A percentile compares a stretch with the other conserved stretches of the same genome.
These are phyloP conservation scores for Macadamia integrifolia DNA, from an alignment of 164 flowering plant species.

Conservation along the genomic window DNA sequence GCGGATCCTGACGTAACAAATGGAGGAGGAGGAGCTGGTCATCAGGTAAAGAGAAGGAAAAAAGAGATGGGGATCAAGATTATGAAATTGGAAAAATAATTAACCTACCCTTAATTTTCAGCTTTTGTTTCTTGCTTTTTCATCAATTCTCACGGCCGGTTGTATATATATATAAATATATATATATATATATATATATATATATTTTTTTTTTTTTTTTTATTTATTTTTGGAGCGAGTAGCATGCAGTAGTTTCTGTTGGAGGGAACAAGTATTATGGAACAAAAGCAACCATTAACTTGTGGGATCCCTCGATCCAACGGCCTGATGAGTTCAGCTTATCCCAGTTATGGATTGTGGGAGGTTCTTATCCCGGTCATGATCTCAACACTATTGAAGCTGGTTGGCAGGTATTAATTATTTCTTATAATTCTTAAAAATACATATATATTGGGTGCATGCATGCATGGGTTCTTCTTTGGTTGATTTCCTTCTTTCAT, in stretches of 20 bases:
- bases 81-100: neutral
- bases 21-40: slow-evolving; percentile 86
- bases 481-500: neutral
- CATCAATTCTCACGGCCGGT: neutral
- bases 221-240: slow-evolving; percentile 11
- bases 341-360: slow-evolving; percentile 92
- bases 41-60: slow-evolving; percentile 53
- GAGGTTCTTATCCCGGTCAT: slow-evolving; percentile 93
- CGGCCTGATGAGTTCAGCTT: slow-evolving; percentile 93
- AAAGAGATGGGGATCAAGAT: neutral
- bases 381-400: slow-evolving; percentile 99
- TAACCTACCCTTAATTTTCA: neutral
- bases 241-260: slow-evolving; percentile 97
- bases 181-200: no score
- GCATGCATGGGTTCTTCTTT: neutral
- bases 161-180: no score
- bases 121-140: slow-evolving; percentile 1
- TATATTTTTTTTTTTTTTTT: slow-evolving; percentile 3
- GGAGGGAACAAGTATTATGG: slow-evolving; percentile 92
- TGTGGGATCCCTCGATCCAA: slow-evolving; percentile 90
- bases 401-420: slow-evolving; percentile 95
- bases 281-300: slow-evolving; percentile 94
- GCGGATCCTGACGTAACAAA: slow-evolving; percentile 75
- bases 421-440: neutral
- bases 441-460: no score